Evolutionary conservation across 2,329 filamentous ascomycete genomes (phyloP).

Genomic region (Beauveria bassiana): DNA sequence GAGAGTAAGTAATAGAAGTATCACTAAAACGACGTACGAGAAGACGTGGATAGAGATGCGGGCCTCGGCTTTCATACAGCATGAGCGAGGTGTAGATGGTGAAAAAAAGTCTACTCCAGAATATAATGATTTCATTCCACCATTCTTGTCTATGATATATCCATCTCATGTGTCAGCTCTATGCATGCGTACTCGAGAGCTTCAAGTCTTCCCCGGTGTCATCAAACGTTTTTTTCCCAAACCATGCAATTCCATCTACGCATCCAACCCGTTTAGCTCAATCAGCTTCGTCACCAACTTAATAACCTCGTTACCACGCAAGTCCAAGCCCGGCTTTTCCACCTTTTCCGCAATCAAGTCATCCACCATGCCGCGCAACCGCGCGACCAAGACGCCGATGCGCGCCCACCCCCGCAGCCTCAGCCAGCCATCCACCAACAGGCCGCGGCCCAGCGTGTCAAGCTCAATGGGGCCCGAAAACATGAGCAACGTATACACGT

Average conservation of each 20-base stretch:
- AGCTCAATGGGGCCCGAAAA: constrained; percentile 81
- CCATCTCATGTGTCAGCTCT: too few species aligned
- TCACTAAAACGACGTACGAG: too few species aligned
- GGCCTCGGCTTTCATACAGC: too few species aligned
- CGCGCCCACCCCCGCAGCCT: constrained; percentile 82
- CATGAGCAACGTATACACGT: constrained; percentile 77
- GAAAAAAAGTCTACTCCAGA: too few species aligned
- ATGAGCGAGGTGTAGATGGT: too few species aligned
- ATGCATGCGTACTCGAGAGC: too few species aligned
- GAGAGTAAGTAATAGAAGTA: constrained; percentile 33
- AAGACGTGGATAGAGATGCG: too few species aligned
- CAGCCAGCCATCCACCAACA: constrained; percentile 90
- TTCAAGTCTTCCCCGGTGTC: too few species aligned
- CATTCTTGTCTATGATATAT: too few species aligned
- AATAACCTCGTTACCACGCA: constrained; percentile 60
- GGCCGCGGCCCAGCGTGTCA: constrained; percentile 77
- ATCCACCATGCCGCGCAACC: constrained; percentile 81
- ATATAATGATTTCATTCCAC: too few species aligned
- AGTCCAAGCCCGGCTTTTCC: constrained; percentile 59
- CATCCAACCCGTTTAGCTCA: constrained; percentile 82
- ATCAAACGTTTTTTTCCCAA: too few species aligned
- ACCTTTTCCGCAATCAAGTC: constrained; percentile 73
- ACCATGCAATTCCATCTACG: constrained; percentile 23
- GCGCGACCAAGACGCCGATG: constrained; percentile 80
- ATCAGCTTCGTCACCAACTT: constrained; percentile 71